Percentiles rank a stretch among this genome's conserved stretches.
Evolutionary conservation across 208 protist genomes (phyloP).

Genomic region (Porcisia hertigi): DNA sequence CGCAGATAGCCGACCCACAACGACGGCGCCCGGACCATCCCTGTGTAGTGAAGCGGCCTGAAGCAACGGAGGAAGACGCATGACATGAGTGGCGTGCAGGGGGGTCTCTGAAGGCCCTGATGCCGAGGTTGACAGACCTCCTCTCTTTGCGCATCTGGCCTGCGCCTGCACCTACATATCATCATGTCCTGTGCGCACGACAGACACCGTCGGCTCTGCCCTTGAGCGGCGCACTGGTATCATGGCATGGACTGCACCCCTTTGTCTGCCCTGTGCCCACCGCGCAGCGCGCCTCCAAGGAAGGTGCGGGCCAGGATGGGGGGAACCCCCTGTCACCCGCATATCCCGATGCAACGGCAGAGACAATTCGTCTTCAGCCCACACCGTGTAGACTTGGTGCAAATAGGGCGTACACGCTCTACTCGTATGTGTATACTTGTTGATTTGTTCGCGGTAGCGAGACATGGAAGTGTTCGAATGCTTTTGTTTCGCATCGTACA

Average conservation of each 20-base stretch:
- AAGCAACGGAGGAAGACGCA: not conserved
- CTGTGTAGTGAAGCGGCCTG: not conserved
- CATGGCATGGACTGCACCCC: not conserved
- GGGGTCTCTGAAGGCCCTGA: not conserved
- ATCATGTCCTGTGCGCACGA: not conserved
- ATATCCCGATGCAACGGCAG: not conserved
- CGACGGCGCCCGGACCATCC: not conserved
- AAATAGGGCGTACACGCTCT: not conserved
- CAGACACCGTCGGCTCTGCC: not conserved
- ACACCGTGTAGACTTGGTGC: not conserved
- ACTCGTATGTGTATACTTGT: not conserved
- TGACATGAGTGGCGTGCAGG: not conserved
- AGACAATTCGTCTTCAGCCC: too few relatives aligned
- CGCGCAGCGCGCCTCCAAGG: not conserved
- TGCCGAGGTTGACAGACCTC: not conserved
- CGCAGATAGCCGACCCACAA: too few relatives aligned
- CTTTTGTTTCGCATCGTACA: too few relatives aligned
- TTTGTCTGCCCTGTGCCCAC: not conserved
- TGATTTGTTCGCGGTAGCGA: not conserved
- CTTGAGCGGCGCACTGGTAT: not conserved
- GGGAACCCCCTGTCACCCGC: not conserved
- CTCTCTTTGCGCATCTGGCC: not conserved
- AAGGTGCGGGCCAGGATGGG: not conserved
- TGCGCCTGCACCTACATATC: not conserved
- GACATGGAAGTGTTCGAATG: too few relatives aligned